These are phyloP conservation scores for Rosellinia necatrix DNA, from an alignment of 2,329 filamentous ascomycete species.

Conservation along the genomic window DNA sequence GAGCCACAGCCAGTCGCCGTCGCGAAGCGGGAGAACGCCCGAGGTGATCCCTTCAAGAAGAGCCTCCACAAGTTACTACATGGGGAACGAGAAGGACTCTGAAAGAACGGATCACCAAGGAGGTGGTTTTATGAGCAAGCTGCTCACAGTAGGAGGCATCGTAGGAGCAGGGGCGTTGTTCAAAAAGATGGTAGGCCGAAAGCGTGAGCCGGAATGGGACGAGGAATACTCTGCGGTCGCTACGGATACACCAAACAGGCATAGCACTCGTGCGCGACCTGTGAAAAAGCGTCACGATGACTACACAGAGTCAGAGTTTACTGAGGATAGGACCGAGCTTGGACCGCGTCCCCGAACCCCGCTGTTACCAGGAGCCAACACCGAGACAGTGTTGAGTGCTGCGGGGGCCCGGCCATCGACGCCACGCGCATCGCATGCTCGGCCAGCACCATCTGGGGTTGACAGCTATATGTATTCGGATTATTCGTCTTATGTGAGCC, in stretches of 20 bases:
- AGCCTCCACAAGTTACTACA: constrained; percentile 63
- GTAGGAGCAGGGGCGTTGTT: constrained; percentile 66
- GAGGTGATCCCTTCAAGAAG: constrained; percentile 59
- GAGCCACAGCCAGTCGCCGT: constrained; percentile 37
- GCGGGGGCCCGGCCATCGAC: constrained; percentile 52
- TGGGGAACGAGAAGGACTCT: constrained; percentile 68
- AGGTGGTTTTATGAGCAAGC: constrained; percentile 61
- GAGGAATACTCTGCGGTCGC: constrained; percentile 68
- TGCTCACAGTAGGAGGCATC: constrained; percentile 64
- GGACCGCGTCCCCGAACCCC: constrained; percentile 45
- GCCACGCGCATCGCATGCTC: constrained; percentile 53
- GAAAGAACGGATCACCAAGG: constrained; percentile 49
- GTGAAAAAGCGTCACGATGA: constrained; percentile 37
- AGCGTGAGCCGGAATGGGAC: constrained; percentile 52
- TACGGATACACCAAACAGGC: constrained; percentile 62
- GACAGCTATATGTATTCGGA: constrained; percentile 59
- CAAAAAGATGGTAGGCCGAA: constrained; percentile 61
- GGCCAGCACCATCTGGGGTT: constrained; percentile 46
- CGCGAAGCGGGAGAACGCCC: constrained; percentile 45
- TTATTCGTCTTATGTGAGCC: constrained; percentile 65
- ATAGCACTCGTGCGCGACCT: constrained; percentile 43
- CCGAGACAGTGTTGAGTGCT: constrained; percentile 53
- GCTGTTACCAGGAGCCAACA: constrained; percentile 54
- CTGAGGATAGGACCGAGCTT: constrained; percentile 48
- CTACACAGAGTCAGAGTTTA: constrained; percentile 50